These are phyloP conservation scores for Kodamaea alishanica DNA, from an alignment of 1,139 yeast species.

Conservation along the genomic window DNA sequence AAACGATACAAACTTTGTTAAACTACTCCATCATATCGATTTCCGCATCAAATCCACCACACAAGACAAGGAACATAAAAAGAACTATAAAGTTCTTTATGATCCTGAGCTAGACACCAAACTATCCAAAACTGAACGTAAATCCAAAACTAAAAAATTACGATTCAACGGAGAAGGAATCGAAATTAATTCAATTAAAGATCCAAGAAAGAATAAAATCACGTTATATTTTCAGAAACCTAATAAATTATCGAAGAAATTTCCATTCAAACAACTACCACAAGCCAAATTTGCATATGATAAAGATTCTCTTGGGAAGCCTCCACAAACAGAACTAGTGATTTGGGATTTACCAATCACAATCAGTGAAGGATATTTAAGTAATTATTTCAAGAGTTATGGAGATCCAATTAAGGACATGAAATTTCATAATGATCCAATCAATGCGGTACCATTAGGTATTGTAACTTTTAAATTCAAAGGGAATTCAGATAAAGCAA, in stretches of 20 bases:
- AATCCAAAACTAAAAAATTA: constrained; percentile 37
- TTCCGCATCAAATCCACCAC: constrained; percentile 18
- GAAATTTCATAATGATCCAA: constrained; percentile 64
- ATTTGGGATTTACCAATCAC: constrained; percentile 59
- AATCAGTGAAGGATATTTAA: constrained; percentile 46
- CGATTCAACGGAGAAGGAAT: constrained; percentile 34
- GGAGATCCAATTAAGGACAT: constrained; percentile 57
- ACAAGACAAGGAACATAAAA: constrained; percentile 1
- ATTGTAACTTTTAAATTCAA: constrained; percentile 62
- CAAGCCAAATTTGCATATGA: constrained; percentile 59
- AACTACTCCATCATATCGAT: constrained; percentile 32
- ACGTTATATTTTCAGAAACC: constrained; percentile 38
- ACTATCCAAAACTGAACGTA: constrained; percentile 27
- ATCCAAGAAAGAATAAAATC: constrained; percentile 34
- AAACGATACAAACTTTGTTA: constrained; percentile 29
- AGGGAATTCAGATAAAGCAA: constrained; percentile 56
- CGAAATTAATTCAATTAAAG: constrained; percentile 17
- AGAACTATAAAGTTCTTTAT: constrained; percentile 42
- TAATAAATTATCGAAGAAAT: constrained; percentile 39
- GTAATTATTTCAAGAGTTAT: constrained; percentile 52
- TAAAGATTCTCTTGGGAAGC: constrained; percentile 69
- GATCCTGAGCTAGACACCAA: constrained; percentile 52
- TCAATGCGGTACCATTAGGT: constrained; percentile 78
- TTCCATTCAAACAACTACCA: constrained; percentile 47
- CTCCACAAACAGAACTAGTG: constrained; percentile 68